Evolutionary conservation across 2,329 filamentous ascomycete genomes (phyloP).

Genomic region (Xylaria multiplex): DNA sequence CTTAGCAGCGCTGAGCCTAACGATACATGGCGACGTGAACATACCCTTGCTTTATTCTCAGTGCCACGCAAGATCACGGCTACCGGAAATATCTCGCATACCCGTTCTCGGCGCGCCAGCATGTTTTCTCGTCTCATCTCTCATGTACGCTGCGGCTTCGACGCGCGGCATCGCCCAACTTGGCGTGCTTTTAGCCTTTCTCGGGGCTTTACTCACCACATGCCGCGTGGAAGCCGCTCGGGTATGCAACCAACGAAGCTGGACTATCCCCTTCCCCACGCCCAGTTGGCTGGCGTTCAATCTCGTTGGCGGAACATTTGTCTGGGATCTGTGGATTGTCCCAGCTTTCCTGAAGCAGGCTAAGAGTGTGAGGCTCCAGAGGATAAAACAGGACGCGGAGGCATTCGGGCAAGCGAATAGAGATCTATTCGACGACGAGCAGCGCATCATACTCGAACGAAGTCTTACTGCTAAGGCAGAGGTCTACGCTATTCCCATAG

Average conservation of each 20-base stretch:
- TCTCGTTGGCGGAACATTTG: constrained; percentile 59
- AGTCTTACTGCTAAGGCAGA: constrained; percentile 59
- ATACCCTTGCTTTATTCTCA: constrained; percentile 63
- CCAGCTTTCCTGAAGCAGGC: constrained; percentile 59
- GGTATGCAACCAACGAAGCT: constrained; percentile 49
- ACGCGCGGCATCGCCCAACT: constrained; percentile 55
- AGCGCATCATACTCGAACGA: constrained; percentile 42
- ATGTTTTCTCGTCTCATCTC: constrained; percentile 64
- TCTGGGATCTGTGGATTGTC: constrained; percentile 63
- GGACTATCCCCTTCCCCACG: constrained; percentile 51
- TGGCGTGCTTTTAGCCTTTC: constrained; percentile 55
- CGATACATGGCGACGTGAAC: constrained; percentile 61
- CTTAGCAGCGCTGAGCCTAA: constrained; percentile 55
- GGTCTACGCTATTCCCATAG: constrained; percentile 65
- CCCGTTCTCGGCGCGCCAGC: constrained; percentile 58
- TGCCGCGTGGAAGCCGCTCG: constrained; percentile 62
- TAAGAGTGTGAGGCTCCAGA: constrained; percentile 48
- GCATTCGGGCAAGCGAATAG: background rate
- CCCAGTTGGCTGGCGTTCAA: constrained; percentile 59
- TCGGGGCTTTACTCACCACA: constrained; percentile 60
- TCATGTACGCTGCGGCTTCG: constrained; percentile 56
- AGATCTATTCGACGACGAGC: constrained; percentile 14
- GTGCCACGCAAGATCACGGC: constrained; percentile 59
- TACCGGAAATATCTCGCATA: constrained; percentile 57
- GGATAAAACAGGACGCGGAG: constrained; percentile 30